Evolutionary conservation across 768 basidiomycete genomes (phyloP).

Genomic region (Boletus barrowsii): DNA sequence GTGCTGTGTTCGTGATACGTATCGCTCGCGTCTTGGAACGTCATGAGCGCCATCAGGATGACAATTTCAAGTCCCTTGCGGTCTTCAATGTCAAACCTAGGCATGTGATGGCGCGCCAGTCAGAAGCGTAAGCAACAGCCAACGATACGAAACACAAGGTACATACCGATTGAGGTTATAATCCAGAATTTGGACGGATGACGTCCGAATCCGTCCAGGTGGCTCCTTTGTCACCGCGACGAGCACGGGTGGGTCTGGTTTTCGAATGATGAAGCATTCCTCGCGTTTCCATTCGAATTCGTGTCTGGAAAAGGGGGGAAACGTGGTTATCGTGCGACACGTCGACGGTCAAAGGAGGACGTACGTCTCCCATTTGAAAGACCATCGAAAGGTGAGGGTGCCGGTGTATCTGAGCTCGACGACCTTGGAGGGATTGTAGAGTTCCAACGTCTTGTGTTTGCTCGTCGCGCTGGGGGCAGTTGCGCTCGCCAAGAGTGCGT

Average conservation of each 20-base stretch:
- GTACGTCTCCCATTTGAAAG: conserved; percentile 81
- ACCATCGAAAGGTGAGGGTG: conserved; percentile 71
- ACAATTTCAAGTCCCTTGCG: conserved; percentile 84
- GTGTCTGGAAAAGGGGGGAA: conserved; percentile 47
- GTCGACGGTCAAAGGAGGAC: conserved; percentile 24
- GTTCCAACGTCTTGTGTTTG: conserved; percentile 73
- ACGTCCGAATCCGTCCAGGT: conserved; percentile 59
- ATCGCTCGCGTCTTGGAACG: conserved; percentile 72
- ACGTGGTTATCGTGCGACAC: not conserved
- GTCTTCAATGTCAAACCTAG: conserved; percentile 80
- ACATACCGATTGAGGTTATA: conserved; percentile 76
- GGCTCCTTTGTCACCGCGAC: conserved; percentile 80
- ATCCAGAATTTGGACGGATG: conserved; percentile 73
- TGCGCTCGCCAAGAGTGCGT: conserved; percentile 67
- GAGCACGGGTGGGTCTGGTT: conserved; percentile 84
- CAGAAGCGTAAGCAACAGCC: not conserved
- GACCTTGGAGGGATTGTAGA: conserved; percentile 67
- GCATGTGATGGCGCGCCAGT: too few species aligned
- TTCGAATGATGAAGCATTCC: conserved; percentile 77
- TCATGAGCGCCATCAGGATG: conserved; percentile 70
- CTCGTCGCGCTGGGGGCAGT: conserved; percentile 59
- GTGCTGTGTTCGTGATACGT: conserved; percentile 40
- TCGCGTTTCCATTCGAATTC: conserved; percentile 86
- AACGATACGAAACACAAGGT: not conserved
- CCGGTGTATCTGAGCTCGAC: conserved; percentile 77